Percentiles rank a stretch among this genome's conserved stretches.
Conservation (phyloP, 768 basidiomycete genomes). For the Cyathus striatus region DNA sequence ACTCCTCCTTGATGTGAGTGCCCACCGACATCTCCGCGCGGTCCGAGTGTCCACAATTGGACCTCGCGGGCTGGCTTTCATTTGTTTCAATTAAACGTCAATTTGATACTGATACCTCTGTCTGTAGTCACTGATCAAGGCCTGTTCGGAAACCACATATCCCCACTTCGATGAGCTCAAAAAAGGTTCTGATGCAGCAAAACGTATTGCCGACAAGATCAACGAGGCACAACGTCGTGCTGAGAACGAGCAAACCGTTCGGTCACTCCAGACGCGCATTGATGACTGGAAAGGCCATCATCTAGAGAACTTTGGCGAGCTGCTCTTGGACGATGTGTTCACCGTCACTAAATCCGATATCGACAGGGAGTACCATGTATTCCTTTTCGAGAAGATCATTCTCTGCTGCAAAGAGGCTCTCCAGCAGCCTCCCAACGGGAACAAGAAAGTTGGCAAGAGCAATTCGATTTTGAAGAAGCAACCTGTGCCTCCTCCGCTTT, state of each 20-base stretch:
- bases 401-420: slow-evolving; percentile 94
- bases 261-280: slow-evolving; percentile 78
- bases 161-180: slow-evolving; percentile 77
- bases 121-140: slow-evolving; percentile 74
- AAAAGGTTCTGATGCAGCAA: slow-evolving; percentile 78
- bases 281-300: slow-evolving; percentile 99
- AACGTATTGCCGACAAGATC: slow-evolving; percentile 91
- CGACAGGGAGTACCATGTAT: slow-evolving; percentile 97
- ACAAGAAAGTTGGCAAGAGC: slow-evolving; percentile 74
- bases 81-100: no score
- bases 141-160: slow-evolving; percentile 57
- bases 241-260: slow-evolving; percentile 88
- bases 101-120: no score
- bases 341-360: slow-evolving; percentile 94
- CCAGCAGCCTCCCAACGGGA: slow-evolving; percentile 48
- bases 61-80: no score
- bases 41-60: no score
- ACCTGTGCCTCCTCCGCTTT: slow-evolving; percentile 37
- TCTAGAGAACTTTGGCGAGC: slow-evolving; percentile 88
- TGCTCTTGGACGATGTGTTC: slow-evolving; percentile 93
- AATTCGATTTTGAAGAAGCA: slow-evolving; percentile 90
- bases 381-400: slow-evolving; percentile 98
- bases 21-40: no score
- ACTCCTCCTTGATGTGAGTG: slow-evolving; percentile 80
- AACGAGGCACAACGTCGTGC: slow-evolving; percentile 92